These are phyloP conservation scores for Spathaspora hagerdaliae DNA, from an alignment of 805 yeast species.

Conservation along the genomic window DNA sequence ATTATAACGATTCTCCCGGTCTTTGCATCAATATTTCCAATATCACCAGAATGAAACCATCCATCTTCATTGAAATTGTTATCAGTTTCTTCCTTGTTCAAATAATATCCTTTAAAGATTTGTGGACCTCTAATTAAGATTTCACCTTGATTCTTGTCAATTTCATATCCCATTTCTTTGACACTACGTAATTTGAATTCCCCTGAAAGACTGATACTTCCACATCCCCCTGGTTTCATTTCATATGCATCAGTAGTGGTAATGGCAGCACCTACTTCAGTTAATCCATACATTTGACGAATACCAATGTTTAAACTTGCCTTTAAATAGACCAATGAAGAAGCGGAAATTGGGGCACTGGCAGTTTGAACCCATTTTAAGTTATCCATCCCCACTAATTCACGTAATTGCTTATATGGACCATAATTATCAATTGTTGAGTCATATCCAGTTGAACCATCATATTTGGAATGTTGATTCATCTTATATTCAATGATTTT, in stretches of 20 bases:
- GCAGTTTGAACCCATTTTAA: conserved; percentile 28
- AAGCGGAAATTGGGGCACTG: conserved; percentile 22
- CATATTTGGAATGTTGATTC: conserved; percentile 28
- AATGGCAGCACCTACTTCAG: conserved; percentile 23
- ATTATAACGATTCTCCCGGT: conserved; percentile 54
- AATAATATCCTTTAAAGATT: conserved; percentile 52
- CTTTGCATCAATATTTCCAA: conserved; percentile 45
- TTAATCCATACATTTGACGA: conserved; percentile 35
- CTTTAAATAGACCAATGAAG: conserved; percentile 20
- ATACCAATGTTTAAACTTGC: conserved; percentile 23
- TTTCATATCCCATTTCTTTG: conserved; percentile 16
- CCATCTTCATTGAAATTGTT: conserved; percentile 52
- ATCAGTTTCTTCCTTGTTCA: conserved; percentile 51
- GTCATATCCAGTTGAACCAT: conserved; percentile 26
- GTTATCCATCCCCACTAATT: conserved; percentile 28
- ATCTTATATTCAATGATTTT: conserved; percentile 17
- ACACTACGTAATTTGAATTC: conserved; percentile 17
- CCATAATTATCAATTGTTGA: conserved; percentile 11
- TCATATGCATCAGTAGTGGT: conserved; percentile 16
- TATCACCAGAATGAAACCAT: conserved; percentile 63
- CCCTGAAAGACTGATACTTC: conserved; percentile 13
- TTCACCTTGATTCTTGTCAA: conserved; percentile 32
- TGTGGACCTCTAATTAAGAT: conserved; percentile 63
- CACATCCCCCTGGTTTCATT: conserved; percentile 22
- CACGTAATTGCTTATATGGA: conserved; percentile 25